Evolutionary conservation across 495 filamentous ascomycete species (phyloP).

Genomic region (Talaromyces adpressus): DNA sequence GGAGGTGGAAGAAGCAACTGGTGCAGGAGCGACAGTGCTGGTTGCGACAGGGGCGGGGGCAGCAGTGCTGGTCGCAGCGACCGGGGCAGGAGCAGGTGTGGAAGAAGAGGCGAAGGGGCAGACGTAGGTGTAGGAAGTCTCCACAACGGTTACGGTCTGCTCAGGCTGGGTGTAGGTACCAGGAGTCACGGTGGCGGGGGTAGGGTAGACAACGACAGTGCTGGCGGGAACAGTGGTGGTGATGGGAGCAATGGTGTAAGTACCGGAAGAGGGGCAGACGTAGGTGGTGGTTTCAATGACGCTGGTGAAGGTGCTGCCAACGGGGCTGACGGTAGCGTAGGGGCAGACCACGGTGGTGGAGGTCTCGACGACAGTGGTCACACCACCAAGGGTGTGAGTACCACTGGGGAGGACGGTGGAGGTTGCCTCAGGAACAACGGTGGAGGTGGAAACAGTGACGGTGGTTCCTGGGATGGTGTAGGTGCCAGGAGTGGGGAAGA

Average conservation of each 20-base stretch:
- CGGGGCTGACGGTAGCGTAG: constrained; percentile 58
- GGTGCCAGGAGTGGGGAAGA: constrained; percentile 61
- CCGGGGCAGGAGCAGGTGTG: constrained; percentile 14
- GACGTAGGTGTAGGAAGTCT: constrained; percentile 60
- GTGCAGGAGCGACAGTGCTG: constrained; percentile 10
- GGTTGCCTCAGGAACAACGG: constrained; percentile 59
- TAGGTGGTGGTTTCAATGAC: constrained; percentile 67
- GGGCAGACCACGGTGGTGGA: constrained; percentile 69
- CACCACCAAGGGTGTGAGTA: constrained; percentile 67
- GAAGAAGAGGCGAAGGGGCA: constrained; percentile 57
- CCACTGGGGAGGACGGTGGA: constrained; percentile 57
- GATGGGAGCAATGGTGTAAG: constrained; percentile 71
- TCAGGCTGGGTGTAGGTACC: constrained; percentile 70
- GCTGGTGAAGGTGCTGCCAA: constrained; percentile 58
- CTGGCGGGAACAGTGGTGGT: constrained; percentile 50
- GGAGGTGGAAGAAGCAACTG: constrained; percentile 12
- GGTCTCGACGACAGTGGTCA: constrained; percentile 65
- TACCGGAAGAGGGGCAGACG: constrained; percentile 71
- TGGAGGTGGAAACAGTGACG: constrained; percentile 56
- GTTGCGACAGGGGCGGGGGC: constrained; percentile 11
- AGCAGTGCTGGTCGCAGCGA: constrained; percentile 11
- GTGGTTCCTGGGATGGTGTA: constrained; percentile 80
- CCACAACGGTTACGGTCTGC: constrained; percentile 58
- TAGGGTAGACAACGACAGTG: constrained; percentile 58
- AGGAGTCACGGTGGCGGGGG: constrained; percentile 55